Evolutionary conservation across 768 basidiomycete genomes (phyloP).

Genomic region (Leucocoprinus sp.): DNA sequence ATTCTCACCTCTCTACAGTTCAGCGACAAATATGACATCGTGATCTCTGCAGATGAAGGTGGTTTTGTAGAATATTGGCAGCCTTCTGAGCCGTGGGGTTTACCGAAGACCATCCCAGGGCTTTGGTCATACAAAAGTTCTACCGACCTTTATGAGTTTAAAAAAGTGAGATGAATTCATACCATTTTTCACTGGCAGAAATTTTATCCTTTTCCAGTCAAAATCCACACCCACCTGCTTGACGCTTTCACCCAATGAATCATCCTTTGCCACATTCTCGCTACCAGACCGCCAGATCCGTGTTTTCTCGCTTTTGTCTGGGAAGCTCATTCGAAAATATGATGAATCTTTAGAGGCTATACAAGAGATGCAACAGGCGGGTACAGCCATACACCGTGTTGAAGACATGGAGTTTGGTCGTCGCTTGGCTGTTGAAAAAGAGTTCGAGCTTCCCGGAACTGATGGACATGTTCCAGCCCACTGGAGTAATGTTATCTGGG

Average conservation of each 20-base stretch:
- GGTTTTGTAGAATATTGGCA: slow-evolving; percentile 98
- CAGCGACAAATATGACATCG: slow-evolving; percentile 82
- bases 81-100: slow-evolving; percentile 79
- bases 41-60: slow-evolving; percentile 88
- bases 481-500: slow-evolving; percentile 93
- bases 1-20: slow-evolving; percentile 44
- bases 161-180: slow-evolving; percentile 55
- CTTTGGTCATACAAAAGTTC: slow-evolving; percentile 88
- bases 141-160: slow-evolving; percentile 96
- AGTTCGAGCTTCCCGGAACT: slow-evolving; percentile 75
- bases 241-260: slow-evolving; percentile 82
- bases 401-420: slow-evolving; percentile 99
- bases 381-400: slow-evolving; percentile 82
- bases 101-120: slow-evolving; percentile 68
- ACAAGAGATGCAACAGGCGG: slow-evolving; percentile 99
- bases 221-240: slow-evolving; percentile 90
- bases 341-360: slow-evolving; percentile 91
- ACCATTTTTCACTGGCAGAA: background rate
- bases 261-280: slow-evolving; percentile 89
- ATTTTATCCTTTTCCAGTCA: slow-evolving; percentile 38
- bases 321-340: slow-evolving; percentile 86
- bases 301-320: slow-evolving; percentile 84
- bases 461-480: slow-evolving; percentile 66
- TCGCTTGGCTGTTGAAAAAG: slow-evolving; percentile 85
- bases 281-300: slow-evolving; percentile 91